phyloP scores from a whole-genome alignment of 208 protist species.

The Trypanosoma grayi region DNA sequence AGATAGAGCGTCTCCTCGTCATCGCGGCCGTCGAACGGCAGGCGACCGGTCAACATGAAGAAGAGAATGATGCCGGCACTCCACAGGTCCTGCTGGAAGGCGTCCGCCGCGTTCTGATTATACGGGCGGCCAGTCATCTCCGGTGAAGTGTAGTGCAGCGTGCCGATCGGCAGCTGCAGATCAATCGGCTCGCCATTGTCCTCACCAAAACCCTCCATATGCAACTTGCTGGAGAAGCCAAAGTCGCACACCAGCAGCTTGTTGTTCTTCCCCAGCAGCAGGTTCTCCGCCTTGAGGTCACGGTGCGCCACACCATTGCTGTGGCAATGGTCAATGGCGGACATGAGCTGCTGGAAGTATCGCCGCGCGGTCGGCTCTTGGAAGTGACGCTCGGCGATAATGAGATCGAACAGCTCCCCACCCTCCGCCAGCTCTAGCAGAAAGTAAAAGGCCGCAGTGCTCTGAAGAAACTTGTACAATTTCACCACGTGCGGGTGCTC shows the following conservation, averaged over 20 bases:
- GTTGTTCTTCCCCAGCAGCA: conserved; percentile 70
- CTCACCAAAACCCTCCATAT: conserved; percentile 37
- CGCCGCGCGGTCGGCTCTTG: conserved; percentile 74
- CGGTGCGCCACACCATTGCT: conserved; percentile 79
- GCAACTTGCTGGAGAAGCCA: conserved; percentile 73
- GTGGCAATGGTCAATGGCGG: conserved; percentile 94
- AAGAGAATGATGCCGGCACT: conserved; percentile 91
- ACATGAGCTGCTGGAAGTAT: conserved; percentile 95
- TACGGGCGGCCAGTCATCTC: conserved; percentile 27
- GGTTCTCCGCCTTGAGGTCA: conserved; percentile 92
- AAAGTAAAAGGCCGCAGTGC: conserved; percentile 84
- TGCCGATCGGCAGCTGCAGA: conserved; percentile 37
- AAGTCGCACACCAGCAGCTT: conserved; percentile 89
- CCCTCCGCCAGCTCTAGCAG: conserved; percentile 87
- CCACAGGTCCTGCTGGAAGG: conserved; percentile 91
- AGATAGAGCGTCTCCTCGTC: conserved; percentile 94
- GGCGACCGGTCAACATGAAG: conserved; percentile 93
- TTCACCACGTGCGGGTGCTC: conserved; percentile 90
- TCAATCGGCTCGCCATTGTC: conserved; percentile 45
- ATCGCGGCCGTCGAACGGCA: conserved; percentile 95
- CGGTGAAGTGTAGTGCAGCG: conserved; percentile 84
- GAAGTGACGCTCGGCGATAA: conserved; percentile 85
- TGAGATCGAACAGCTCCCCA: conserved; percentile 94
- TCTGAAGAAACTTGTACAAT: conserved; percentile 87
- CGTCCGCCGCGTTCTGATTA: conserved; percentile 27